A percentile compares a stretch with the other conserved stretches of the same genome.
These are phyloP conservation scores for Wallacemonas rigidus DNA, from an alignment of 208 protist genomes.

Conservation along the genomic window DNA sequence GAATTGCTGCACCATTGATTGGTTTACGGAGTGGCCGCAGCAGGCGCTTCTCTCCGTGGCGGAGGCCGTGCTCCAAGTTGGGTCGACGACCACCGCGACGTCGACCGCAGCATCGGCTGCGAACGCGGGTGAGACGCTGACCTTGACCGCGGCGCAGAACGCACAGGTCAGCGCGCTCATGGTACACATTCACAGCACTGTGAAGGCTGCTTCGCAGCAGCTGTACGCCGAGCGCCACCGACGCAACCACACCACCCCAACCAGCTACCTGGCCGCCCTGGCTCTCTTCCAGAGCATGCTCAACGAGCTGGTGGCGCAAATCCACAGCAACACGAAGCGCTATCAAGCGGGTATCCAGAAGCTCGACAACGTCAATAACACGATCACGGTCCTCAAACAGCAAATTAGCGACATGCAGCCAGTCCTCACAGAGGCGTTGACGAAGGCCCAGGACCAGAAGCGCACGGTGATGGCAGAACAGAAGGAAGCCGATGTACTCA, in stretches of 20 bases:
- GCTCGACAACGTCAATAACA: conserved; percentile 90
- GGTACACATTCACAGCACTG: conserved; percentile 90
- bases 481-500: conserved; percentile 83
- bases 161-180: conserved; percentile 77
- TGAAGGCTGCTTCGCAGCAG: conserved; percentile 72
- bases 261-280: conserved; percentile 95
- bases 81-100: background rate
- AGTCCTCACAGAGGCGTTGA: conserved; percentile 81
- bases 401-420: conserved; percentile 95
- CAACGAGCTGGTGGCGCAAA: conserved; percentile 58
- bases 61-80: conserved; percentile 35
- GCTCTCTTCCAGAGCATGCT: conserved; percentile 84
- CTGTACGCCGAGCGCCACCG: conserved; percentile 90
- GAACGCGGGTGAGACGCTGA: background rate
- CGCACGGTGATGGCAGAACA: conserved; percentile 83
- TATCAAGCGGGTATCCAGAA: conserved; percentile 92
- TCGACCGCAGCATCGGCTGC: background rate
- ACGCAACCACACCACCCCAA: conserved; percentile 96
- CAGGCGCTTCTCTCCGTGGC: conserved; percentile 93
- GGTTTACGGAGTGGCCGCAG: conserved; percentile 95
- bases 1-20: conserved; percentile 98
- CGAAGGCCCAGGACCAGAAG: conserved; percentile 92
- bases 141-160: conserved; percentile 31
- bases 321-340: conserved; percentile 55
- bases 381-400: conserved; percentile 94